Evolutionary conservation across 2,329 filamentous ascomycete species (phyloP).

Genomic region (Didymosphaeria variabile): DNA sequence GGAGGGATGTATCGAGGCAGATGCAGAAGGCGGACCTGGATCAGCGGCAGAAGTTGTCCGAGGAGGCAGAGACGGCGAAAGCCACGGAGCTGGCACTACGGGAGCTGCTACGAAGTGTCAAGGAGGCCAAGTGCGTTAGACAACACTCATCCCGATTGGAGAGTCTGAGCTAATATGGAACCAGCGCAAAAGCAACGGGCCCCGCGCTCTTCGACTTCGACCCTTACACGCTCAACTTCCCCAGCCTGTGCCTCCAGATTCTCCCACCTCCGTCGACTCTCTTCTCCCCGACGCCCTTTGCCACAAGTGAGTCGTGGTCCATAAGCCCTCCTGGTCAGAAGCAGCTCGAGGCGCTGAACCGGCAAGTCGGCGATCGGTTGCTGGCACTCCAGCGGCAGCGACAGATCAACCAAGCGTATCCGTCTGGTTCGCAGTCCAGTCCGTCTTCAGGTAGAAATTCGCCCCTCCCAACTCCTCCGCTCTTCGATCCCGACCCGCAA

Average conservation of each 20-base stretch:
- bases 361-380: constrained; percentile 74
- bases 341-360: constrained; percentile 76
- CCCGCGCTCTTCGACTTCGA: constrained; percentile 77
- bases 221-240: constrained; percentile 84
- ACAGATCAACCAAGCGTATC: constrained; percentile 47
- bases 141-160: not conserved
- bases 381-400: constrained; percentile 45
- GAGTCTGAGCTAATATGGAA: not conserved
- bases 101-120: constrained; percentile 81
- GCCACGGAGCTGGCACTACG: constrained; percentile 86
- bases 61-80: constrained; percentile 79
- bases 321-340: constrained; percentile 76
- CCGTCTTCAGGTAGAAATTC: constrained; percentile 41
- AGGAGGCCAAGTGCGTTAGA: constrained; percentile 75
- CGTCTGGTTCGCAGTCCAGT: constrained; percentile 35
- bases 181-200: constrained; percentile 56
- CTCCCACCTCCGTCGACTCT: constrained; percentile 83
- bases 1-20: constrained; percentile 46
- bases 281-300: constrained; percentile 81
- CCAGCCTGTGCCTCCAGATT: constrained; percentile 81
- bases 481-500: constrained; percentile 69
- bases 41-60: constrained; percentile 69
- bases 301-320: constrained; percentile 82
- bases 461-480: constrained; percentile 48
- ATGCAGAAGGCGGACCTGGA: constrained; percentile 68